A percentile compares a stretch with the other conserved stretches of the same genome.
These are phyloP conservation scores for Dioscorea cayenensis DNA, from an alignment of 116 monocot species.

Conservation along the genomic window DNA sequence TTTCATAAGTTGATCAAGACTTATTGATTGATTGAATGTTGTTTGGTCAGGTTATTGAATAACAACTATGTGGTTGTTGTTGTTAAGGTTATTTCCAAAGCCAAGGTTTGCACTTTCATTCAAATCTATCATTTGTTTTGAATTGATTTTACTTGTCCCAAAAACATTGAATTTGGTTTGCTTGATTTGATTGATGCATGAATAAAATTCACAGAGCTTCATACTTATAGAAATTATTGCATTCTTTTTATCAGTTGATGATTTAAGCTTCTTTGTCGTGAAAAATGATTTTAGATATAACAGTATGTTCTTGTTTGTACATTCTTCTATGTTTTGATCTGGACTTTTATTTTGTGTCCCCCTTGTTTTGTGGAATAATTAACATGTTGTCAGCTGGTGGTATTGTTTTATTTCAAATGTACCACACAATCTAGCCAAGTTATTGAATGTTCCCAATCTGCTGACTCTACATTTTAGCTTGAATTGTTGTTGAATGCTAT, in stretches of 20 bases:
- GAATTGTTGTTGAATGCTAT: too few relatives aligned
- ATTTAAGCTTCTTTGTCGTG: too few relatives aligned
- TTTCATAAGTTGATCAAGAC: too few relatives aligned
- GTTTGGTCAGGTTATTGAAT: too few relatives aligned
- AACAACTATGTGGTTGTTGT: too few relatives aligned
- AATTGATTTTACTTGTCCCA: not conserved
- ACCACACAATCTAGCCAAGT: not conserved
- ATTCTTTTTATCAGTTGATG: too few relatives aligned
- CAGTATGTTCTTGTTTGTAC: not conserved
- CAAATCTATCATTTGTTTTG: not conserved
- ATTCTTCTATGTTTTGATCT: not conserved
- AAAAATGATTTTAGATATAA: not conserved
- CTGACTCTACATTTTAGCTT: too few relatives aligned
- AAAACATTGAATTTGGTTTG: not conserved
- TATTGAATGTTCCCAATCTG: too few relatives aligned
- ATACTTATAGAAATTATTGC: too few relatives aligned
- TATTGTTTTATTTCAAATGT: constrained; percentile 4
- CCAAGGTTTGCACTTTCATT: constrained; percentile 43
- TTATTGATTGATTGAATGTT: too few relatives aligned
- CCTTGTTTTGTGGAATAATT: constrained; percentile 1
- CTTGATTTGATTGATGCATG: too few relatives aligned
- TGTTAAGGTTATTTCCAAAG: constrained; percentile 86
- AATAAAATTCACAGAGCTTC: too few relatives aligned
- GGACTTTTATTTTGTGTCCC: not conserved
- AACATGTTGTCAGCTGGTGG: constrained; percentile 7